Conservation (phyloP, 768 basidiomycete species). For the Leucocoprinus leucothites region DNA sequence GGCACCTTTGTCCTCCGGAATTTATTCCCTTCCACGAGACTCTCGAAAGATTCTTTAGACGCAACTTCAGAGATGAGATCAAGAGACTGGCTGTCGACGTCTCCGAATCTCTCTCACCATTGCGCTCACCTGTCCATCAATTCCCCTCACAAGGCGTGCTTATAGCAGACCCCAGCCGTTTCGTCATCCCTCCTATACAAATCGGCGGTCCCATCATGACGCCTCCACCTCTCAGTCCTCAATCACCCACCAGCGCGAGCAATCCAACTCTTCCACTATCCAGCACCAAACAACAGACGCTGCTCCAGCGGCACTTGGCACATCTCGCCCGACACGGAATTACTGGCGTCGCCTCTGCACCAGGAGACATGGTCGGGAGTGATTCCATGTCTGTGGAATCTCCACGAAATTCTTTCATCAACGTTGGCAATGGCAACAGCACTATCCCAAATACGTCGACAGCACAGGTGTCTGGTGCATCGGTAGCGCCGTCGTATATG, state of each 20-base stretch:
- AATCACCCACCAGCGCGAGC: slow-evolving; percentile 26
- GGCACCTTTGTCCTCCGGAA: slow-evolving; percentile 76
- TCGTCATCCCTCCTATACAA: slow-evolving; percentile 51
- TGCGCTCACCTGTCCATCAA: slow-evolving; percentile 35
- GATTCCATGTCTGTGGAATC: slow-evolving; percentile 66
- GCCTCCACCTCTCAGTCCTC: slow-evolving; percentile 31
- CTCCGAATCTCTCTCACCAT: slow-evolving; percentile 39
- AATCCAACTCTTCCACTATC: slow-evolving; percentile 28
- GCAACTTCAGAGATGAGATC: slow-evolving; percentile 83
- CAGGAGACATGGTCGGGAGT: slow-evolving; percentile 55
- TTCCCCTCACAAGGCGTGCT: slow-evolving; percentile 27
- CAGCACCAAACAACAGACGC: slow-evolving; percentile 54
- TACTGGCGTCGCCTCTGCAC: slow-evolving; percentile 76
- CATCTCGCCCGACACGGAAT: slow-evolving; percentile 82
- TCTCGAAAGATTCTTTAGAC: slow-evolving; percentile 79
- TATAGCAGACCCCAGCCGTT: slow-evolving; percentile 30
- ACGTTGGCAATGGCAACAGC: slow-evolving; percentile 55
- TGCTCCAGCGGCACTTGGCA: slow-evolving; percentile 76
- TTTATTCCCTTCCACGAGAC: slow-evolving; percentile 94
- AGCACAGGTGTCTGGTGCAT: slow-evolving; percentile 50
- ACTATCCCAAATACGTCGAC: slow-evolving; percentile 22
- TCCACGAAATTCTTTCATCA: slow-evolving; percentile 72
- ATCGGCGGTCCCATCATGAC: slow-evolving; percentile 43
- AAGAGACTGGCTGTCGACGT: slow-evolving; percentile 63
- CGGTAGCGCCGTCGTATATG: slow-evolving; percentile 60